Conservation (phyloP, 257 asterid species). For the Solanum commersonii region DNA sequence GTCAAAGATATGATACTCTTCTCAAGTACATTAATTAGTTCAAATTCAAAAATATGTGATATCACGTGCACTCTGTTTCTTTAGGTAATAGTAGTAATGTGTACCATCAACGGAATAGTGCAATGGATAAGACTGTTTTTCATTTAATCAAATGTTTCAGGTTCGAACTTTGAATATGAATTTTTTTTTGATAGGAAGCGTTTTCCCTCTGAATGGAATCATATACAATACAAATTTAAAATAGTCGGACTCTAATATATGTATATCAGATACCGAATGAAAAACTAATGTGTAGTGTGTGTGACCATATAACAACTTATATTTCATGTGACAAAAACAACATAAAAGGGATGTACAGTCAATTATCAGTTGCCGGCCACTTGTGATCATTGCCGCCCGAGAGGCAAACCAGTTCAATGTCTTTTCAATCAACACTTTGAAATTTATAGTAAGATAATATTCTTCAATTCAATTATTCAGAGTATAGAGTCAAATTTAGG, state of each 20-base stretch:
- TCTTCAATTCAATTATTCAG: not conserved
- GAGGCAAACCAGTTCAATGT: conserved; percentile 5
- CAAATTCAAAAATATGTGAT: not conserved
- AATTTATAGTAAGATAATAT: not conserved
- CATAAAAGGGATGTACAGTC: not conserved
- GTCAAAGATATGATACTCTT: not conserved
- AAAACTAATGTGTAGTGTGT: not conserved
- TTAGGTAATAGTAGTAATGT: not conserved
- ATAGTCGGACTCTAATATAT: too few relatives aligned
- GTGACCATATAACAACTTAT: not conserved
- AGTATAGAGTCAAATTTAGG: not conserved
- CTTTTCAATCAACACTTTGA: not conserved
- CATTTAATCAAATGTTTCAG: not conserved
- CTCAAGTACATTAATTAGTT: not conserved
- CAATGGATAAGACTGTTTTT: not conserved
- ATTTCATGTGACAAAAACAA: not conserved
- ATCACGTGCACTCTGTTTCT: not conserved
- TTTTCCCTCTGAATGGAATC: accelerated
- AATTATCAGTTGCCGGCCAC: conserved; percentile 10
- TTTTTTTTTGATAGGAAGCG: accelerated
- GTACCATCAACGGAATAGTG: not conserved
- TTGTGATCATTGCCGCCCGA: conserved; percentile 18
- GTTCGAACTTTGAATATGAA: too few relatives aligned
- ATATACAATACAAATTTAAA: too few relatives aligned
- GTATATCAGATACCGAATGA: too few relatives aligned